phyloP scores from a whole-genome alignment of 176 grass and related monocot species.

The Musa acuminata region DNA sequence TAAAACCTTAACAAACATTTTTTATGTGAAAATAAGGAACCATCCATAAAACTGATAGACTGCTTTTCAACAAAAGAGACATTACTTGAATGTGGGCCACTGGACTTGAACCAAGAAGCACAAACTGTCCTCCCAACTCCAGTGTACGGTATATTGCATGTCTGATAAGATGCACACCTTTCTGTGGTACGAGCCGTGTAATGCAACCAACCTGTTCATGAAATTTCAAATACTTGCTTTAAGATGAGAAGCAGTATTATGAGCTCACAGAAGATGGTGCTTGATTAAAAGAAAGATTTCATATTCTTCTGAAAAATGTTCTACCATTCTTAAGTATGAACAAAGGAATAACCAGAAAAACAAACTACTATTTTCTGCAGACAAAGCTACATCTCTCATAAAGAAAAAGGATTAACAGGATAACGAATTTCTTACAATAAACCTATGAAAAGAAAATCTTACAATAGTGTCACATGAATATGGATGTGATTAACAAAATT shows the following conservation, averaged over 20 bases:
- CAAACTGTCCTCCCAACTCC: conserved; percentile 87
- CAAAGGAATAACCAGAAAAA: no score
- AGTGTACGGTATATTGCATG: conserved; percentile 87
- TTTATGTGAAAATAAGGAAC: neutral
- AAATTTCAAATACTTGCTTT: conserved; percentile 6
- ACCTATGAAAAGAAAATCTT: no score
- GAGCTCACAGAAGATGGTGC: neutral
- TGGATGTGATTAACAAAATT: no score
- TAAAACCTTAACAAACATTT: no score
- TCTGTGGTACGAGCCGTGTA: conserved; percentile 88
- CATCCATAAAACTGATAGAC: neutral
- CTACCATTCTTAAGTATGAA: no score
- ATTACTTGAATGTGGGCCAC: conserved; percentile 73
- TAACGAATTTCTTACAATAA: no score
- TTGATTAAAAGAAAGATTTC: neutral
- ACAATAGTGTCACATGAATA: no score
- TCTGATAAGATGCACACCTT: conserved; percentile 95
- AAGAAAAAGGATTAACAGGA: no score
- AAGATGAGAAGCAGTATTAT: neutral
- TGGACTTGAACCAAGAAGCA: conserved; percentile 94
- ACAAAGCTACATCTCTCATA: no score
- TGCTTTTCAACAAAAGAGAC: conserved; percentile 9
- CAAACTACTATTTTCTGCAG: no score
- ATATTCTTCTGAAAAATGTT: no score
- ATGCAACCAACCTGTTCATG: conserved; percentile 70